These are phyloP conservation scores for Lactarius tabidus DNA, from an alignment of 768 basidiomycete species.

Conservation along the genomic window DNA sequence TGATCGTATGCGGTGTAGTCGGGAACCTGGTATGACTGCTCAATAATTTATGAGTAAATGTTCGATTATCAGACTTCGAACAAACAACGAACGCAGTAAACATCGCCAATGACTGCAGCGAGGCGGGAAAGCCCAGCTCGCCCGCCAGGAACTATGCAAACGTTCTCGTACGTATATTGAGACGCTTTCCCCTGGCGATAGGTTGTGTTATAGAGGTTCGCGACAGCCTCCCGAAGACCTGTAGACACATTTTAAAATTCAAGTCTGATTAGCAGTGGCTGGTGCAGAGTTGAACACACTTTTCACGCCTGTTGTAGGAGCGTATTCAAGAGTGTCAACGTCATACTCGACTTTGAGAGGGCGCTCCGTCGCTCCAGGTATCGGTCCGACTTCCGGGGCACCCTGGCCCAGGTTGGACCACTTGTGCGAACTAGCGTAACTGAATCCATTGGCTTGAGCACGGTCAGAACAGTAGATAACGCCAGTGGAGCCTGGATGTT, in stretches of 20 bases:
- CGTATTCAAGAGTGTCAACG: constrained; percentile 78
- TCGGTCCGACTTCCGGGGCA: constrained; percentile 82
- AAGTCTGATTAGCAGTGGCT: neutral
- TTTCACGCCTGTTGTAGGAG: constrained; percentile 89
- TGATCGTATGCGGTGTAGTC: constrained; percentile 91
- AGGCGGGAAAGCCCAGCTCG: constrained; percentile 86
- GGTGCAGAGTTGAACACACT: constrained; percentile 36
- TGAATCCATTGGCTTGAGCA: constrained; percentile 94
- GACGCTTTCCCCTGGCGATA: constrained; percentile 79
- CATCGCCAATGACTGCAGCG: constrained; percentile 88
- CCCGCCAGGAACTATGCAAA: constrained; percentile 93
- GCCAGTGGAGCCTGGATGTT: constrained; percentile 62
- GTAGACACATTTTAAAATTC: neutral
- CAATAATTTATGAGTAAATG: constrained; percentile 13
- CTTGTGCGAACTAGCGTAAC: constrained; percentile 67
- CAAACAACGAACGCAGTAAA: constrained; percentile 57
- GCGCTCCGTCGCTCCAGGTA: constrained; percentile 69
- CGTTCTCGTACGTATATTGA: constrained; percentile 89
- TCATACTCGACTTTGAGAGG: constrained; percentile 63
- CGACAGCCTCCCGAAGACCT: constrained; percentile 87
- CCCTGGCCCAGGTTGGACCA: constrained; percentile 94
- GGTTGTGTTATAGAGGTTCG: constrained; percentile 81
- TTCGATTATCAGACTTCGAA: constrained; percentile 15
- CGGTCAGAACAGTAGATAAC: constrained; percentile 90
- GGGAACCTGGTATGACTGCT: constrained; percentile 81